Conservation (phyloP, 2,329 filamentous ascomycete genomes). For the Plenodomus lindquistii region DNA sequence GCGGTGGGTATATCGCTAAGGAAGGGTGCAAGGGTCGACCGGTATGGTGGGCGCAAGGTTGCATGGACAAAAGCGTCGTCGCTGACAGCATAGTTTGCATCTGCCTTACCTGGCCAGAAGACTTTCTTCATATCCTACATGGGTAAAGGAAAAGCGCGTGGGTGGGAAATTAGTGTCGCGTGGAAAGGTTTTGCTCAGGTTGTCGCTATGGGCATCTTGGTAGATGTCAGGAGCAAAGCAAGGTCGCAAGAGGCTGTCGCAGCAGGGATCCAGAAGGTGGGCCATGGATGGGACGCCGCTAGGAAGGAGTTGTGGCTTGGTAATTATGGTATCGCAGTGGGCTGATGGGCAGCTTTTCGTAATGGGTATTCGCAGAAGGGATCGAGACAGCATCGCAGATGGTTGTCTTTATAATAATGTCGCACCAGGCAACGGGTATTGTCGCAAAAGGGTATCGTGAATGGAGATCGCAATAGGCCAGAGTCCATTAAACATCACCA, state of each 20-base stretch:
- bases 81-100: constrained; percentile 23
- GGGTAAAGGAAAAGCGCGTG: constrained; percentile 10
- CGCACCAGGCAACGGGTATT: constrained; percentile 16
- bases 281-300: constrained; percentile 1
- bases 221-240: constrained; percentile 9
- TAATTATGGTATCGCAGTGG: constrained; percentile 10
- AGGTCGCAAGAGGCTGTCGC: constrained; percentile 7
- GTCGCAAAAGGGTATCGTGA: constrained; percentile 16
- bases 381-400: constrained; percentile 17
- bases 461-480: constrained; percentile 12
- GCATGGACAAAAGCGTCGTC: constrained; percentile 15
- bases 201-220: constrained; percentile 28
- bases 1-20: too few species aligned
- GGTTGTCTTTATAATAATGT: constrained; percentile 17
- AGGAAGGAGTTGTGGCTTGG: constrained; percentile 6
- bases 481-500: constrained; percentile 24
- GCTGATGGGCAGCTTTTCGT: constrained; percentile 10
- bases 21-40: constrained; percentile 11
- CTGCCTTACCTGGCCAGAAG: constrained; percentile 22
- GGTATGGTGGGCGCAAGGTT: constrained; percentile 13
- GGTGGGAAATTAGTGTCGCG: constrained; percentile 6
- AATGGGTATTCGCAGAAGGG: constrained; percentile 10
- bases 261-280: constrained; percentile 2
- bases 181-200: constrained; percentile 13
- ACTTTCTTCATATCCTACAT: not conserved